Conservation (phyloP, 257 asterid genomes). For the Asclepias syriaca region DNA sequence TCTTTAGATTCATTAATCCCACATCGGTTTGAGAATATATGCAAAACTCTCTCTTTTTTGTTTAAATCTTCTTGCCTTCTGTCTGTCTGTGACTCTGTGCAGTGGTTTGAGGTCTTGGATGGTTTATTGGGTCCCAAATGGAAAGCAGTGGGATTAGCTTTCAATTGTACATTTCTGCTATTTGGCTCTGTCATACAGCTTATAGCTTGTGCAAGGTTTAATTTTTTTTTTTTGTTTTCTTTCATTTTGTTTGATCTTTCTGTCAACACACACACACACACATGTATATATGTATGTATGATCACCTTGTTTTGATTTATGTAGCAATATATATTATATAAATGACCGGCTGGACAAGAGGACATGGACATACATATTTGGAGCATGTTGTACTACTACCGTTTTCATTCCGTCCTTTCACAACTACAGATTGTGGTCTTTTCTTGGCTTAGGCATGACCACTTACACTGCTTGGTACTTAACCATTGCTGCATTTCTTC, state of each 20-base stretch:
- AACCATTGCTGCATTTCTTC: conserved; percentile 55
- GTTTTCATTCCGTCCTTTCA: conserved; percentile 85
- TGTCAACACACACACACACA: too few species aligned
- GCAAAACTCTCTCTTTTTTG: background rate
- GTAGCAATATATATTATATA: conserved; percentile 76
- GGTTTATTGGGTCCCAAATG: conserved; percentile 81
- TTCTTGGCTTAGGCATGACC: conserved; percentile 82
- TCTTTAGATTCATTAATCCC: background rate
- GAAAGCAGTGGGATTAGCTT: conserved; percentile 79
- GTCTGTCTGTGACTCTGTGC: conserved; percentile 3
- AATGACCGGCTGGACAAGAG: conserved; percentile 79
- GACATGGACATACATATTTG: conserved; percentile 91
- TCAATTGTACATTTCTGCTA: conserved; percentile 77
- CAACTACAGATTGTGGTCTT: conserved; percentile 88
- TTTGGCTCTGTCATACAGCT: conserved; percentile 85
- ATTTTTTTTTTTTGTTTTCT: background rate
- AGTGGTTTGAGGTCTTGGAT: conserved; percentile 93
- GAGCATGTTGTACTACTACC: conserved; percentile 89
- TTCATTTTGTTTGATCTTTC: background rate
- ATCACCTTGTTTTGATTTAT: conserved; percentile 11
- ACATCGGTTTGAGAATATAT: background rate
- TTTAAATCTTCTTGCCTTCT: background rate
- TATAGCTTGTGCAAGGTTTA: conserved; percentile 82
- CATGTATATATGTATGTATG: background rate
- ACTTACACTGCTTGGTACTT: conserved; percentile 91